Evolutionary conservation across 768 basidiomycete species (phyloP).

Genomic region (Lactarius indigo): DNA sequence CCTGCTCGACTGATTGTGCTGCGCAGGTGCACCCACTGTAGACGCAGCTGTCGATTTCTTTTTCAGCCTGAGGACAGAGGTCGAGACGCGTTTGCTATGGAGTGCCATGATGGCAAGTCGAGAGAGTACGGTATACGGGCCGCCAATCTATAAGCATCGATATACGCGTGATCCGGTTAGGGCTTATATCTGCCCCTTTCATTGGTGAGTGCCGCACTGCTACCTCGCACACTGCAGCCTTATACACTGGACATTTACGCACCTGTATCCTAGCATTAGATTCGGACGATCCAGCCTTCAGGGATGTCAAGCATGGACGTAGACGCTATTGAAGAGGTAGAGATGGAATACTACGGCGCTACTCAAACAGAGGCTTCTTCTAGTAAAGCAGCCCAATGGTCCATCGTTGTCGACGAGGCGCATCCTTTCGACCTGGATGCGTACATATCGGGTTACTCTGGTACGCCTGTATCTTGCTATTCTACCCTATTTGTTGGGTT

Average conservation of each 20-base stretch:
- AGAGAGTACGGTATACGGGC: neutral
- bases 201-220: conserved; percentile 1
- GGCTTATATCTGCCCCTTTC: neutral
- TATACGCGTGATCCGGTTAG: neutral
- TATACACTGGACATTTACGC: neutral
- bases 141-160: neutral
- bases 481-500: neutral
- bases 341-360: conserved; percentile 10
- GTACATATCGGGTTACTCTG: conserved; percentile 73
- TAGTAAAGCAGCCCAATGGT: conserved; percentile 4
- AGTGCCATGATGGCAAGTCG: neutral
- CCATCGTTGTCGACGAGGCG: conserved; percentile 54
- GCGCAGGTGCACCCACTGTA: conserved; percentile 51
- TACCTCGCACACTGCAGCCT: neutral
- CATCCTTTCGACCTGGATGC: conserved; percentile 88
- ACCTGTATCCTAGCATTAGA: neutral
- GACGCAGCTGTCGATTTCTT: conserved; percentile 17
- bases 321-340: conserved; percentile 20
- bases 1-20: conserved; percentile 66
- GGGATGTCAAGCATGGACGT: conserved; percentile 25
- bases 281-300: neutral
- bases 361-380: conserved; percentile 14
- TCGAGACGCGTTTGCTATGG: neutral
- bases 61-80: neutral
- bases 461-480: conserved; percentile 37